These are phyloP conservation scores for Termitomyces sp. DNA, from an alignment of 768 basidiomycete genomes.

Conservation along the genomic window DNA sequence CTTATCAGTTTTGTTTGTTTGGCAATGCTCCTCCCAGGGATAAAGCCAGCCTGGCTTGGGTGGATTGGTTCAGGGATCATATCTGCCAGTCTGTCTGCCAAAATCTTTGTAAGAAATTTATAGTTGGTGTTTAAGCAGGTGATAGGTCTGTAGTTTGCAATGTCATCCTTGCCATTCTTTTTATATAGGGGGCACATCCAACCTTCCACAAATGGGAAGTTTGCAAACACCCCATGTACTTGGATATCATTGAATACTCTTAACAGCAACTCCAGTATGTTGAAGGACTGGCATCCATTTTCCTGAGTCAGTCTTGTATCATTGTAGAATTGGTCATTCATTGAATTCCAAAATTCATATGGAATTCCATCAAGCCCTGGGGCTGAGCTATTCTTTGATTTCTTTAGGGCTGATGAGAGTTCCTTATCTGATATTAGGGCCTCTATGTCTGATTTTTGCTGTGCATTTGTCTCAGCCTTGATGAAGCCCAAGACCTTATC, in stretches of 20 bases:
- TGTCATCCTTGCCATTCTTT: conserved; percentile 2
- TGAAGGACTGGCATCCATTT: no score
- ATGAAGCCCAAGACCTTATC: neutral
- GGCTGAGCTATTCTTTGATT: neutral
- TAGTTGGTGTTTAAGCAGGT: conserved; percentile 32
- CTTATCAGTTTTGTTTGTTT: neutral
- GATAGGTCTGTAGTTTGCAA: conserved; percentile 33
- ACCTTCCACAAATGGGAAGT: no score
- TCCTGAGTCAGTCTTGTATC: no score
- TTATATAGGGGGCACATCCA: no score
- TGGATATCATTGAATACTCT: no score
- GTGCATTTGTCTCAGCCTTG: neutral
- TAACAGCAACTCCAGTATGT: no score
- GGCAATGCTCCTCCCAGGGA: neutral
- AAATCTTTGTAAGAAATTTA: neutral
- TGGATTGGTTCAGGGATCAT: neutral
- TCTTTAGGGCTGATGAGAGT: neutral
- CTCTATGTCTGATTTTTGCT: no score
- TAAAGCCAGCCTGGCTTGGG: neutral
- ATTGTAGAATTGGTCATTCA: no score
- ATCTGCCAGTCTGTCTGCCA: neutral
- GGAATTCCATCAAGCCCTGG: neutral
- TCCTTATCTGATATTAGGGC: neutral
- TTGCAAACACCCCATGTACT: no score
- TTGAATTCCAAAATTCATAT: neutral